phyloP scores from a whole-genome alignment of 2,329 filamentous ascomycete species.

The Rhinocladiella similis region DNA sequence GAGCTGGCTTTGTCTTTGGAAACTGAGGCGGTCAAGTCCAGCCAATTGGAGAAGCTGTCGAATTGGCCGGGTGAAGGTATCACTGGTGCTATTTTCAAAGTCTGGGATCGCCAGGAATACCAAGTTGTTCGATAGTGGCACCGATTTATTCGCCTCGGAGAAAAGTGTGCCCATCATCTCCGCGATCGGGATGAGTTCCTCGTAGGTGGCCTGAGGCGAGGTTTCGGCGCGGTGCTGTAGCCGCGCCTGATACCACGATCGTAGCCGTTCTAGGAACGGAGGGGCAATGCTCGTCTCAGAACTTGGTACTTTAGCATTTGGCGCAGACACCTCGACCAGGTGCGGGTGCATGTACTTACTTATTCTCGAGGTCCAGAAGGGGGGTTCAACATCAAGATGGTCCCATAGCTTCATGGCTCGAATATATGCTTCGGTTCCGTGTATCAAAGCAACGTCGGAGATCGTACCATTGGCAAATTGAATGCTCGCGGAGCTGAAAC shows the following conservation, averaged over 20 bases:
- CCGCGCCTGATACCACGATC: background rate
- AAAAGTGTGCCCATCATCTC: conserved; percentile 11
- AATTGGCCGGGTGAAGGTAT: conserved; percentile 2
- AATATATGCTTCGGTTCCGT: conserved; percentile 7
- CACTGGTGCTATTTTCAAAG: conserved; percentile 9
- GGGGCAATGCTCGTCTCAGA: conserved; percentile 1
- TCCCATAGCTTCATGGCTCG: conserved; percentile 6
- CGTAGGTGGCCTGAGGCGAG: background rate
- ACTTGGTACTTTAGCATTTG: conserved; percentile 5
- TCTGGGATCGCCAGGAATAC: conserved; percentile 8
- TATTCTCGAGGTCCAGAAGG: background rate
- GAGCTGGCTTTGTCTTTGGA: conserved; percentile 11
- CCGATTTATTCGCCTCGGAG: conserved; percentile 8
- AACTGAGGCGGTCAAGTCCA: conserved; percentile 5
- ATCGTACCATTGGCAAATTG: conserved; percentile 11
- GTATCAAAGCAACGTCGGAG: conserved; percentile 5
- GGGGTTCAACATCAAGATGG: conserved; percentile 1
- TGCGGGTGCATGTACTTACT: background rate
- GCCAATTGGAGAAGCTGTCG: conserved; percentile 8
- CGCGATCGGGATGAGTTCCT: conserved; percentile 5
- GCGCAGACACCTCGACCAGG: conserved; percentile 3
- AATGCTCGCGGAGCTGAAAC: conserved; percentile 7
- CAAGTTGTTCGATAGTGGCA: conserved; percentile 4
- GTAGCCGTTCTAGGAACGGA: conserved; percentile 6
- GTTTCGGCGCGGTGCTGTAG: background rate